These are phyloP conservation scores for Halteria grandinella DNA, from an alignment of 73 alveolate species.

Conservation along the genomic window DNA sequence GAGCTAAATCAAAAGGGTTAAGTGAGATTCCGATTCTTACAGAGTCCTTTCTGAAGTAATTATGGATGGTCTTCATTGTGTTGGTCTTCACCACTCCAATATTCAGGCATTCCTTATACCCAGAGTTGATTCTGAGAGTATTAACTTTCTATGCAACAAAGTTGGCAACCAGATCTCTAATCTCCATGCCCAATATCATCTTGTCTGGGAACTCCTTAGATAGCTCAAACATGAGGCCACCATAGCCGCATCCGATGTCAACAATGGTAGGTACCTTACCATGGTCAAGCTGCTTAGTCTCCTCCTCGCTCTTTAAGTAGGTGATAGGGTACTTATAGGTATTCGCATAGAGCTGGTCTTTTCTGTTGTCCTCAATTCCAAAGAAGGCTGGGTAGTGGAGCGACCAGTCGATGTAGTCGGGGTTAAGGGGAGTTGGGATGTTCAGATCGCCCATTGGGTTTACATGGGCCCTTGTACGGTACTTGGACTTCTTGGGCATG, in stretches of 20 bases:
- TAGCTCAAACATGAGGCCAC: slow-evolving; percentile 92
- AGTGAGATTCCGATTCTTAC: slow-evolving; percentile 1
- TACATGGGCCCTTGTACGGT: slow-evolving; percentile 97
- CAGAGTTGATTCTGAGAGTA: slow-evolving; percentile 88
- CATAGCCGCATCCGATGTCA: slow-evolving; percentile 98
- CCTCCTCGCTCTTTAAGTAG: slow-evolving; percentile 4
- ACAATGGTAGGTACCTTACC: slow-evolving; percentile 68
- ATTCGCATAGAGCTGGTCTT: slow-evolving; percentile 66
- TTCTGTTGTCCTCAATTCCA: slow-evolving; percentile 73
- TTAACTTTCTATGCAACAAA: slow-evolving; percentile 95
- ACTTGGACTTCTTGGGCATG: slow-evolving; percentile 97
- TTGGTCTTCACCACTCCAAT: slow-evolving; percentile 93
- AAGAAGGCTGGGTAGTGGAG: slow-evolving; percentile 86
- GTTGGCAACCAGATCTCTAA: slow-evolving; percentile 95
- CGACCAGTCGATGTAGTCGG: slow-evolving; percentile 92
- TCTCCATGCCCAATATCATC: slow-evolving; percentile 95
- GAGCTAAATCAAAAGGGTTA: slow-evolving; percentile 13
- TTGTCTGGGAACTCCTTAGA: slow-evolving; percentile 78
- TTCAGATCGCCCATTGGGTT: slow-evolving; percentile 92
- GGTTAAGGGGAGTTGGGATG: slow-evolving; percentile 91
- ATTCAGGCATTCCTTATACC: slow-evolving; percentile 77
- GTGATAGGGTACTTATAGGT: slow-evolving; percentile 13
- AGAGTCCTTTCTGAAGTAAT: slow-evolving; percentile 58
- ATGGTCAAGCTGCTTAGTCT: slow-evolving; percentile 34
- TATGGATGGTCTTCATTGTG: slow-evolving; percentile 83